Evolutionary conservation across 805 yeast species (phyloP).

Genomic region (Hanseniaspora occidentalis): DNA sequence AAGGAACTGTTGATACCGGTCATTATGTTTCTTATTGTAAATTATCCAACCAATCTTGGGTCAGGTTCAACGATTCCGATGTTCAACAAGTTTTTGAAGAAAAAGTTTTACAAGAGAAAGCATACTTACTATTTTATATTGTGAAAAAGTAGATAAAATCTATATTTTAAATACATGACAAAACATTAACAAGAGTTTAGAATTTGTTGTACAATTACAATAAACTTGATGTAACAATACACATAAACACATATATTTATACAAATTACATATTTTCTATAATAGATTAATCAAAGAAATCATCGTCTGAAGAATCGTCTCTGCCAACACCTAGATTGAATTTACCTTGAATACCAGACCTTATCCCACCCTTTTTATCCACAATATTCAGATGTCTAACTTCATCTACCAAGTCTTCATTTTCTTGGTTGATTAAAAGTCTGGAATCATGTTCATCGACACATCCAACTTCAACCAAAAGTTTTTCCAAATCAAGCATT

Average conservation of each 20-base stretch:
- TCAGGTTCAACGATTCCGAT: conserved; percentile 79
- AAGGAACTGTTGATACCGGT: conserved; percentile 91
- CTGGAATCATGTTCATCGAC: conserved; percentile 58
- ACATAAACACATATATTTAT: neutral
- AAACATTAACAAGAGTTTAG: too few relatives aligned
- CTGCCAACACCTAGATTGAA: conserved; percentile 25
- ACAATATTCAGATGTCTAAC: conserved; percentile 37
- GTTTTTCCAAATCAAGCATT: conserved; percentile 55
- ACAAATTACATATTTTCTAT: neutral
- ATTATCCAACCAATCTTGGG: conserved; percentile 68
- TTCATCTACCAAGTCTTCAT: conserved; percentile 44
- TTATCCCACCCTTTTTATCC: conserved; percentile 35
- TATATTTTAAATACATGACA: neutral
- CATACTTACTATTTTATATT: conserved; percentile 68
- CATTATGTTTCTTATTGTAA: conserved; percentile 80
- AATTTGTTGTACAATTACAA: too few relatives aligned
- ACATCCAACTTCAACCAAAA: conserved; percentile 56
- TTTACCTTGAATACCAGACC: conserved; percentile 26
- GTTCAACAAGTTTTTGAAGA: conserved; percentile 53
- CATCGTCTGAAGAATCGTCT: conserved; percentile 31
- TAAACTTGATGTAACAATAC: neutral
- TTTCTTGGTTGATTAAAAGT: conserved; percentile 45
- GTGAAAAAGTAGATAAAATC: conserved; percentile 10
- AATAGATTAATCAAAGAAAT: conserved; percentile 33
- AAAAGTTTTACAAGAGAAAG: conserved; percentile 58